Evolutionary conservation across 768 basidiomycete genomes (phyloP).

Genomic region (Leccinum pellstonianum): DNA sequence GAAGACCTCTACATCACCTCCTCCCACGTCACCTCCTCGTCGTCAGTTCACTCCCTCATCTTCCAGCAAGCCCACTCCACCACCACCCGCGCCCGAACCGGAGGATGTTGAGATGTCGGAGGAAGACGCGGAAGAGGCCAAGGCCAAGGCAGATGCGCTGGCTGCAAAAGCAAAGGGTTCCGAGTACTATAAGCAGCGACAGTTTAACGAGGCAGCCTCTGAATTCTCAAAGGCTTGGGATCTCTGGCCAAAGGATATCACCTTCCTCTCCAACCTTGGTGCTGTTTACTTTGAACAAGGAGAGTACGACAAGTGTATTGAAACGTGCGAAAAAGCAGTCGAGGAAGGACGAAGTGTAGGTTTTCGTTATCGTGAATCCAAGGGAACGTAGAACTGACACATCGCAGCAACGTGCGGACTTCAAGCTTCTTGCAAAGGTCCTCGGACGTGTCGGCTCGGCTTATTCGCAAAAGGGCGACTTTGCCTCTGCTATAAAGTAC

Average conservation of each 20-base stretch:
- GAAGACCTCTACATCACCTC: conserved; percentile 24
- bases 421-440: conserved; percentile 93
- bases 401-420: conserved; percentile 74
- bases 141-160: conserved; percentile 74
- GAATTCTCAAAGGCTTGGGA: conserved; percentile 91
- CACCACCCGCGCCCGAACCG: conserved; percentile 38
- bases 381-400: background rate
- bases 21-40: conserved; percentile 27
- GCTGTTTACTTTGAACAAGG: conserved; percentile 95
- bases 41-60: conserved; percentile 38
- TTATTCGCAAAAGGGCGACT: conserved; percentile 78
- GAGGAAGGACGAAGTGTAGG: conserved; percentile 85
- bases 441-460: conserved; percentile 86
- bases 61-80: conserved; percentile 39
- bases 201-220: conserved; percentile 73
- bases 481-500: conserved; percentile 78
- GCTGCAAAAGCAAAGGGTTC: conserved; percentile 76
- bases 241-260: conserved; percentile 87
- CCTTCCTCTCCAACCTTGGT: conserved; percentile 86
- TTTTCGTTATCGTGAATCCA: background rate
- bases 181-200: conserved; percentile 82
- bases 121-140: conserved; percentile 66
- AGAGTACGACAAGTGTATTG: conserved; percentile 87
- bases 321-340: conserved; percentile 92
- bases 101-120: conserved; percentile 69